Base-by-base conservation (phyloP, 495 filamentous ascomycete species). In the Entonaema liquescens region DNA sequence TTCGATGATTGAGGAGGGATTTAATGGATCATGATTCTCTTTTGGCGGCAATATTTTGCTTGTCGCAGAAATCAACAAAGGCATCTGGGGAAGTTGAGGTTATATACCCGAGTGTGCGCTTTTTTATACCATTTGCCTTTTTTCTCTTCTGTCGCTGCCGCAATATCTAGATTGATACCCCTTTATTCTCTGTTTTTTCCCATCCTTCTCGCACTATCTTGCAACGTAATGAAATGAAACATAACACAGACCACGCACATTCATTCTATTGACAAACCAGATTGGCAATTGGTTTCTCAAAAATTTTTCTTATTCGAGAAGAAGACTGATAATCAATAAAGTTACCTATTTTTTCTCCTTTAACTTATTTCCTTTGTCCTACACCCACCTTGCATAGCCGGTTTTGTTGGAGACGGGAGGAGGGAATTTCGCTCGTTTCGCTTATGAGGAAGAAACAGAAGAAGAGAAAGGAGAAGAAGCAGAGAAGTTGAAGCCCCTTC, bases 1-100 rank as follows among this genome's bases (percentile, higher is more conserved):
- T 89, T 86, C 68, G 85, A 88, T 65, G 86, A 88, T 74, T 77
- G 61, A 74, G 29, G 35, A 40, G 38, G 23, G 40, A 11, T 12
- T 61, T 55, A 44, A 49, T 15, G 31, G 5, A n/a, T 59, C 19
- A 25, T 17, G 59, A 36, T 42, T 52, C 42, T 49, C 21, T 21
- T 64, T 59, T 56, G 36, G 56, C 57, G 47, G 28, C 57, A 52
- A 23, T 62, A 21, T 60, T 61, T 42, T 28, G 36, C 44, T 50
- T 67, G 62, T 63, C 54, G 59, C 38, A 42, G 23, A 42, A 58
- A 53, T 13, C 11, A 28, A 52, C 67, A 60, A 60, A 61, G 57
- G 64, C 59, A 64, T 63, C 44, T 66, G 68, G 50, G 64, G 49
- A 63, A 63, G 50, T 65, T 69, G 67, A 65, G 36, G 62, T 59